phyloP scores from a whole-genome alignment of 495 filamentous ascomycete species.

The Tuber brumale region DNA sequence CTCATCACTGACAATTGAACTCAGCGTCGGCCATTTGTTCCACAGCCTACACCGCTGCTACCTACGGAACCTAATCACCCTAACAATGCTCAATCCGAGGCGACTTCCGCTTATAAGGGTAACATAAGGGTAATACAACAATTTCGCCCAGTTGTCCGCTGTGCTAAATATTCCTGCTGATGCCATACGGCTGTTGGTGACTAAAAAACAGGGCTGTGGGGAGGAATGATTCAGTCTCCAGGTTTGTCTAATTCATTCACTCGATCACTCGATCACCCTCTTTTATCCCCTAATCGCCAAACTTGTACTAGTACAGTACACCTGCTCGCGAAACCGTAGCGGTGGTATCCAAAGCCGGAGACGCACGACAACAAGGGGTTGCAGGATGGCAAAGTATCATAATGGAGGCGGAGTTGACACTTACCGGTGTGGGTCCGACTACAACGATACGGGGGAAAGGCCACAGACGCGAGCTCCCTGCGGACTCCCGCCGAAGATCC shows the following conservation, averaged over 20 bases:
- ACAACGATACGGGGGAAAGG: not conserved
- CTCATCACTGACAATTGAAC: slow-evolving; percentile 33
- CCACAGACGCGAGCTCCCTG: not conserved
- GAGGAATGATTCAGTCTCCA: slow-evolving; percentile 33
- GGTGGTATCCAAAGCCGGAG: not conserved
- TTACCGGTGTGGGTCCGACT: not conserved
- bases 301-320: too few species aligned
- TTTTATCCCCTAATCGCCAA: not conserved
- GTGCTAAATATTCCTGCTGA: slow-evolving; percentile 6
- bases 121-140: slow-evolving; percentile 33
- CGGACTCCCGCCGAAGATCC: slow-evolving; percentile 2
- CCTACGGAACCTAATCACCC: slow-evolving; percentile 21
- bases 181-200: slow-evolving; percentile 15
- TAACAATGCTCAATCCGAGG: slow-evolving; percentile 22
- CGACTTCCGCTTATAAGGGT: slow-evolving; percentile 23
- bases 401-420: not conserved
- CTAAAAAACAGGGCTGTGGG: slow-evolving; percentile 24
- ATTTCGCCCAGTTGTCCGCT: slow-evolving; percentile 14
- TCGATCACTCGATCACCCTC: not conserved
- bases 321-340: not conserved
- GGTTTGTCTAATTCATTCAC: slow-evolving; percentile 13
- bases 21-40: slow-evolving; percentile 34
- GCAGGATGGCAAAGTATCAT: not conserved
- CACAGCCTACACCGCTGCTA: slow-evolving; percentile 34
- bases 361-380: not conserved